Evolutionary conservation across 2,329 filamentous ascomycete species (phyloP), one percentile per base, ranked within the genome.

Genomic region (Pseudogymnoascus sp.): DNA sequence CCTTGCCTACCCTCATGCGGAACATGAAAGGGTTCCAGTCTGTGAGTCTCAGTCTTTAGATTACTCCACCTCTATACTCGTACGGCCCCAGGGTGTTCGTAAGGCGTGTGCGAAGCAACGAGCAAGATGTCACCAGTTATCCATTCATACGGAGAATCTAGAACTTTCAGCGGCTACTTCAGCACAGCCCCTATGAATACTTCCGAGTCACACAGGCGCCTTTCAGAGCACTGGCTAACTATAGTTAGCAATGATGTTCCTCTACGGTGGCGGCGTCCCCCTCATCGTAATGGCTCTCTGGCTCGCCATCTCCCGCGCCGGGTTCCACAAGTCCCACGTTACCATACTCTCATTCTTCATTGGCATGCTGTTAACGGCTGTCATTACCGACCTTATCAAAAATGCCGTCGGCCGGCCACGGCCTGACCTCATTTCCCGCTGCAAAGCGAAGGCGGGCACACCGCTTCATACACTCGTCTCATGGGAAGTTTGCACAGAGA

Each of bases 301-400:
- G 82, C 87, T 91, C 60, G 71, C 84, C 62, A 63, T 85, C 38
- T 75, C 83, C 34, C 83, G 84, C 56, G 85, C 90, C 0, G 82
- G 84, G 5, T 75, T 82, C 7, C 90, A 96, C 75, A 96, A 96
- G 74, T 84, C 89, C 65, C 93, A 97, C 76, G 89, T 93, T 67
- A 89, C 91, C 0, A 78, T 96, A 61, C 84, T 99, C 0, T 90
- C 91, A 21, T 86, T 97, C 65, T 78, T 87, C 60, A 91, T 93
- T 70, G 84, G 72, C 67, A 76, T 97, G 25, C 80, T 91, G 68
- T 81, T 96, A 60, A 88, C 91, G 0, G 84, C 86, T 5, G 89
- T 97, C 74, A 79, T 97, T 46, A 97, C 95, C 49, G 93, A 97
- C 73, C 78, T 93, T 28, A 82, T 97, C 72, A 99, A 99, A 77